Base-by-base conservation (phyloP, 2,329 filamentous ascomycete genomes). In the Aspergillus sp. region DNA sequence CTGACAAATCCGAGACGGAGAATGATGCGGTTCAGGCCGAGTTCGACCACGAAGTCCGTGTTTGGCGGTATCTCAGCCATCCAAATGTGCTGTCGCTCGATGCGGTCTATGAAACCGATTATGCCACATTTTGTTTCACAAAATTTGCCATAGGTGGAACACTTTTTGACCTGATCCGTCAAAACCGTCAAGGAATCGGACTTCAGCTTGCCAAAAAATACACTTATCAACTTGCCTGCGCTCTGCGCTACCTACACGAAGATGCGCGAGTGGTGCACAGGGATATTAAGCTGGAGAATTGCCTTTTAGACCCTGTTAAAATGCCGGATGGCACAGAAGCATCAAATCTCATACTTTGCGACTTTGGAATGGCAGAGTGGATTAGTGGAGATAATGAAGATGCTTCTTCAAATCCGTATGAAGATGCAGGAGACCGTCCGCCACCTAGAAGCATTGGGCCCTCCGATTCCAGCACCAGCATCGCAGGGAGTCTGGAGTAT, bases 321-420 rank as follows among this genome's bases (percentile, higher is more conserved):
- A 76, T 80, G 3, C 72, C 81, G 7, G 80, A 82, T 5, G 80
- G 80, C 9, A 74, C 73, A 0, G 78, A 83, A 43, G 81, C 83
- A 17, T 86, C 85, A 8, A 83, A 83, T 41, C 70, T 90, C 7
- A 82, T 88, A 4, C 80, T 90, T 5, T 89, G 87, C 73, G 88
- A 90, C 71, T 90, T 90, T 69, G 88, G 88, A 52, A 87, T 90
- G 79, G 87, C 88, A 13, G 87, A 90, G 71, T 90, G 88, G 78
- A 82, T 89, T 65, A 81, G 82, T 23, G 83, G 79, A 59, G 86
- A 87, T 63, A 81, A 82, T 62, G 82, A 82, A 23, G 79, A 79
- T 28, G 79, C 81, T 61, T 81, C 82, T 9, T 77, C 80, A 13
- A 82, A 83, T 62, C 82, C 83, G 7, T 81, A 81, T 59, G 79